Conservation (phyloP, 2,329 filamentous ascomycete genomes). For the Colletotrichum caudatum region DNA sequence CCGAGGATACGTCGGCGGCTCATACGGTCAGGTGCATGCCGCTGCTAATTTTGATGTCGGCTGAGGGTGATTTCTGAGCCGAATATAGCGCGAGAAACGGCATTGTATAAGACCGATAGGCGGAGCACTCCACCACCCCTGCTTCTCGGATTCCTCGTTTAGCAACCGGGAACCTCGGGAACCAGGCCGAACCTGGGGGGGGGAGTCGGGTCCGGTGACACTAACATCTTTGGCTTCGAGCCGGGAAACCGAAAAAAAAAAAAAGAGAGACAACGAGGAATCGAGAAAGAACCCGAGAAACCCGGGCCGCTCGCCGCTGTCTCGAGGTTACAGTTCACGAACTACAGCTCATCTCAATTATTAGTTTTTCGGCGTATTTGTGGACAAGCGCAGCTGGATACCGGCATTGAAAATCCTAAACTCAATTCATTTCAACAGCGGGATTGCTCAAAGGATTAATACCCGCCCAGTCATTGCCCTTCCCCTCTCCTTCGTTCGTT, state of each 20-base stretch:
- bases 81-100: neutral
- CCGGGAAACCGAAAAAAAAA: neutral
- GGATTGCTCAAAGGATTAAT: neutral
- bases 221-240: neutral
- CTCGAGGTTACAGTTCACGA: neutral
- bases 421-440: neutral
- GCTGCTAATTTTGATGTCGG: conserved; percentile 10
- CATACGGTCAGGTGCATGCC: neutral
- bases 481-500: neutral
- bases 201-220: neutral
- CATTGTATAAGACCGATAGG: conserved; percentile 4
- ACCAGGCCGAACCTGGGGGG: neutral
- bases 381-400: neutral
- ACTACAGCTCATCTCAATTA: neutral
- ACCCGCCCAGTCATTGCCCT: neutral
- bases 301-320: neutral
- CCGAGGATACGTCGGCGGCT: neutral
- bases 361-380: too few species aligned
- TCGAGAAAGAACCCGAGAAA: neutral
- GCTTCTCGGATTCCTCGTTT: conserved; percentile 33
- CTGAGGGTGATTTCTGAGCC: neutral
- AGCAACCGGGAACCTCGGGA: conserved; percentile 1
- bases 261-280: neutral
- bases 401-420: too few species aligned
- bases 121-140: neutral